Conservation (phyloP, 2,329 filamentous ascomycete species). For the Talaromyces sp. region DNA sequence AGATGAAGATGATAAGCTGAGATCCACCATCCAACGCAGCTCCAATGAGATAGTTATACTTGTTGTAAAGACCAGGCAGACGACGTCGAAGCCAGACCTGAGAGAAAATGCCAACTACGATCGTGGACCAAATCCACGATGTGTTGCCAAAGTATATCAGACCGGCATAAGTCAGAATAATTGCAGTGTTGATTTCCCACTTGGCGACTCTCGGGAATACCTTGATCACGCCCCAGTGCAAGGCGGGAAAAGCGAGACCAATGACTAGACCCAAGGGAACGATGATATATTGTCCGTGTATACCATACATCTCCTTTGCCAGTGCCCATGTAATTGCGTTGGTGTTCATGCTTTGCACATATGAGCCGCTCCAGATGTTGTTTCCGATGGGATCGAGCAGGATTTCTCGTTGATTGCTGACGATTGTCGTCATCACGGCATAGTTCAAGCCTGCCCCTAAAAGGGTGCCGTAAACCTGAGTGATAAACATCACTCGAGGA, state of each 20-base stretch:
- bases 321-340: slow-evolving; percentile 43
- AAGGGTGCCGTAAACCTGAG: slow-evolving; percentile 53
- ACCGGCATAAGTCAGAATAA: slow-evolving; percentile 18
- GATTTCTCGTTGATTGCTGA: slow-evolving; percentile 46
- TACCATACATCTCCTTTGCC: slow-evolving; percentile 50
- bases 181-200: slow-evolving; percentile 19
- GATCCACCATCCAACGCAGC: slow-evolving; percentile 40
- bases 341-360: slow-evolving; percentile 41
- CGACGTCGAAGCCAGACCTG: slow-evolving; percentile 36
- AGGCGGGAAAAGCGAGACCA: slow-evolving; percentile 41
- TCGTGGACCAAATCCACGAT: slow-evolving; percentile 20
- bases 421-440: slow-evolving; percentile 53
- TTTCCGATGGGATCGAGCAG: slow-evolving; percentile 45
- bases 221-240: slow-evolving; percentile 37
- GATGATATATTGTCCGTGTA: slow-evolving; percentile 41
- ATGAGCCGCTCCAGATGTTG: slow-evolving; percentile 50
- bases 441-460: slow-evolving; percentile 53
- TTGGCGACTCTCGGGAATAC: slow-evolving; percentile 17
- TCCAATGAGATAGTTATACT: slow-evolving; percentile 40
- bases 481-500: slow-evolving; percentile 52
- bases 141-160: slow-evolving; percentile 18
- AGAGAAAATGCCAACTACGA: slow-evolving; percentile 21
- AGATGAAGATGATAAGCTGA: slow-evolving; percentile 38
- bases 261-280: slow-evolving; percentile 50
- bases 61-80: slow-evolving; percentile 34